phyloP scores from a whole-genome alignment of 139 green algal species.

The Protoeuglena noctilucae region DNA sequence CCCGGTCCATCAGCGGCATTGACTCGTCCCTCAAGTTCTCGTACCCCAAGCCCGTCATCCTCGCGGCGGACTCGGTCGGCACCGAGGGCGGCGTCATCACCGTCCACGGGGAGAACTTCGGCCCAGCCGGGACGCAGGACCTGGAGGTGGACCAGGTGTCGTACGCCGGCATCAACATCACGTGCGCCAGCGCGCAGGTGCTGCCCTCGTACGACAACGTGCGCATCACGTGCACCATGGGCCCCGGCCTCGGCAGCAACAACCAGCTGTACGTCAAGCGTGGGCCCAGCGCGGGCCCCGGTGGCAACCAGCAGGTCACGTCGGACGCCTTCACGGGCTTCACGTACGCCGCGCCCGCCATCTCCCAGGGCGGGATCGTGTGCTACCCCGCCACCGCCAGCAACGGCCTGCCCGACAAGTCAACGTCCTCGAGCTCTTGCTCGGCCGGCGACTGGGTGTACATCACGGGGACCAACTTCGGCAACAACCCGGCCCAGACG shows the following conservation, averaged over 20 bases:
- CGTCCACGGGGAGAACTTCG: neutral
- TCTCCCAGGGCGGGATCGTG: no score
- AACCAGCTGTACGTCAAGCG: neutral
- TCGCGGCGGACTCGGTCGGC: neutral
- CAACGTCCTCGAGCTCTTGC: no score
- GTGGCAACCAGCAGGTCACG: conserved; percentile 5
- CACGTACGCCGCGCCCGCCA: no score
- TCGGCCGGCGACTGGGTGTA: no score
- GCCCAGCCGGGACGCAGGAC: neutral
- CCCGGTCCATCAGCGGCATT: neutral
- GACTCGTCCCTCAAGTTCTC: conserved; percentile 4
- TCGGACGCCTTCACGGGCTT: no score
- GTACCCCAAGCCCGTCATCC: conserved; percentile 4
- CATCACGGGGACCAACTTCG: neutral
- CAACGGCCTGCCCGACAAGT: no score
- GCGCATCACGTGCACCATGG: conserved; percentile 5
- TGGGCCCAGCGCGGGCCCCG: conserved; percentile 1
- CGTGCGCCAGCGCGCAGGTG: conserved; percentile 6
- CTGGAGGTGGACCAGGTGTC: neutral
- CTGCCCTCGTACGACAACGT: no score
- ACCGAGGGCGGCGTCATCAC: neutral
- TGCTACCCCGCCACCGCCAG: conserved; percentile 9
- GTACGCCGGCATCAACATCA: no score
- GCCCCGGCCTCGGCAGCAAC: conserved; percentile 1
- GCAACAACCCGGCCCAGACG: neutral